Evolutionary conservation across 2,329 filamentous ascomycete species (phyloP), one percentile per base, ranked within the genome.

Genomic region (Ophiostoma piceae): DNA sequence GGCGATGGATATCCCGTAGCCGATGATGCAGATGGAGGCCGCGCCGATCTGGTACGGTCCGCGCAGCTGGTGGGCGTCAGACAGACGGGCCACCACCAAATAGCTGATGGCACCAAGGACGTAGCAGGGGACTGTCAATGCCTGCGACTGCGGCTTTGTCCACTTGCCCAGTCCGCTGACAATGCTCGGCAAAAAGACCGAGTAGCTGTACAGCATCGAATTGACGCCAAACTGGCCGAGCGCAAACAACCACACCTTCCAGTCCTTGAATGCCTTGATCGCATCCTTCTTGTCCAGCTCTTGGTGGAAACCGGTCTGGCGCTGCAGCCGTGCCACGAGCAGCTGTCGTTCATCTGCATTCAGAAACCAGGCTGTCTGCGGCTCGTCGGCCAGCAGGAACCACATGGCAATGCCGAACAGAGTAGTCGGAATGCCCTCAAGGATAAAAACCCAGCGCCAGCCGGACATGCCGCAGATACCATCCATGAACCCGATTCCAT

Each of bases 1-100:
- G 7, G 84, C 82, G 60, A 90, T 83, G 60, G 90, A 77, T 69
- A 90, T 82, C 0, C 81, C 83, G 69, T 90, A 90, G 0, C 88
- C 88, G 2, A 57, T 57, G 22, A 57, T 57, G 51, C 51, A 57
- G 2, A 57, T 57, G 51, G 51, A 26, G 70, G 87, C 84, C 14
- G 76, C 76, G 3, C 83, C 74, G 3, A 87, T 81, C 6, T 82
- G 80, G 71, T 86, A 89, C 0, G 87, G 75, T 0, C 83, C 88
- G 65, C 88, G 84, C 32, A 79, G 80, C 72, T 88, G 86, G 66
- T 82, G 51, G 1, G 51, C 51, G 69, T 78, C 77, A 1, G 76
- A 77, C 22, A 76, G 71, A 12, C 71, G 74, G 26, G 76, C 76
- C n/a, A 76, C 72, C 73, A 73, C 69, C 0, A 74, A 69, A 67